phyloP scores from a whole-genome alignment of 2,329 filamentous ascomycete genomes.

The Colletotrichum simmondsii region DNA sequence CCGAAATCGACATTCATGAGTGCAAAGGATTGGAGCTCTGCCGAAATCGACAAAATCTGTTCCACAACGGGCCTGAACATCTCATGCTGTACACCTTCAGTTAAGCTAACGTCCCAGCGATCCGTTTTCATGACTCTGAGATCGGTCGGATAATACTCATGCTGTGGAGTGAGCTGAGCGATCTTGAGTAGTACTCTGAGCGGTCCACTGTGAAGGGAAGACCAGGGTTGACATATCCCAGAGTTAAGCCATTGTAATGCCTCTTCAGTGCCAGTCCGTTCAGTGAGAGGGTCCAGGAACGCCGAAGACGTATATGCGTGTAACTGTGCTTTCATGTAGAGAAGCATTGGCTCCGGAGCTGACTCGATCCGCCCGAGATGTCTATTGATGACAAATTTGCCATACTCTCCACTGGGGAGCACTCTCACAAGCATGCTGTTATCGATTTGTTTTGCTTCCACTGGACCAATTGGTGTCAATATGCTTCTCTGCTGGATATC shows the following conservation, averaged over 20 bases:
- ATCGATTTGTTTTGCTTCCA: constrained; percentile 25
- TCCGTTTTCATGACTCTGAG: constrained; percentile 47
- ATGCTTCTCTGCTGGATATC: constrained; percentile 59
- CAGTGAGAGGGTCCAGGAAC: constrained; percentile 67
- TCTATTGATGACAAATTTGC: constrained; percentile 63
- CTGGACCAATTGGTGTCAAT: constrained; percentile 61
- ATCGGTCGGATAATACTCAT: constrained; percentile 50
- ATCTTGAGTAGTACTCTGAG: constrained; percentile 35
- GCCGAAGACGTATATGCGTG: constrained; percentile 71
- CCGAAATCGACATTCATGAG: neutral
- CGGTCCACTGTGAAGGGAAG: constrained; percentile 36
- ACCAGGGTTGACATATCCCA: constrained; percentile 62
- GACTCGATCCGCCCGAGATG: constrained; percentile 67
- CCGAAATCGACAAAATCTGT: constrained; percentile 44
- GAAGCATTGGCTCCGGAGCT: constrained; percentile 62
- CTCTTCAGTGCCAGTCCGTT: constrained; percentile 70
- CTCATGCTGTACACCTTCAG: constrained; percentile 51
- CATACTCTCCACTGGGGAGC: constrained; percentile 50
- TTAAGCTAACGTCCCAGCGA: constrained; percentile 44
- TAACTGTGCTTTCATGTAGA: constrained; percentile 66
- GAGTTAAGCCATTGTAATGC: constrained; percentile 61
- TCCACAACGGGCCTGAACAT: constrained; percentile 43
- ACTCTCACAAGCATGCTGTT: constrained; percentile 41
- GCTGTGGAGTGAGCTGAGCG: constrained; percentile 41
- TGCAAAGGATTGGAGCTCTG: constrained; percentile 39